phyloP scores from a whole-genome alignment of 371 early-diverging fungal genomes.

The Mucor plumbeus region DNA sequence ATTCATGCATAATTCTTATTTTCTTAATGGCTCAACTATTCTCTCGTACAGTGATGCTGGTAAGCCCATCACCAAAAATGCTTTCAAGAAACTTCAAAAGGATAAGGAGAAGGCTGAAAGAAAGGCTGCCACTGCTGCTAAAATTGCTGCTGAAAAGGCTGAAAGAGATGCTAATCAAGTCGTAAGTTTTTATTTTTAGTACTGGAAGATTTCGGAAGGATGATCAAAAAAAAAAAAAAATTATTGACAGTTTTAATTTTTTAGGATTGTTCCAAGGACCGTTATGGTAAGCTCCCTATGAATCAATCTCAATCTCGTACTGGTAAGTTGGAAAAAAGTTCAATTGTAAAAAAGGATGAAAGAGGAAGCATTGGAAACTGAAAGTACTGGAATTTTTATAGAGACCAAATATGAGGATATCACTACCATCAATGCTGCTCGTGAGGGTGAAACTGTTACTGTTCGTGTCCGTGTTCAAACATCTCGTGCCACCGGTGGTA shows the following conservation, averaged over 20 bases:
- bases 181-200: conserved; percentile 38
- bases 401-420: conserved; percentile 60
- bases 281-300: conserved; percentile 88
- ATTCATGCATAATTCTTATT: background rate
- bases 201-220: background rate
- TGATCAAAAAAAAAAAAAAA: background rate
- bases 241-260: background rate
- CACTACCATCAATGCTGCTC: conserved; percentile 60
- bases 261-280: conserved; percentile 43
- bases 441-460: conserved; percentile 78
- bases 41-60: conserved; percentile 71
- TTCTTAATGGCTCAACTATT: no score
- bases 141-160: conserved; percentile 86
- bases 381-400: conserved; percentile 7
- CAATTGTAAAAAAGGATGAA: background rate
- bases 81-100: conserved; percentile 92
- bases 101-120: conserved; percentile 87
- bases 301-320: conserved; percentile 85
- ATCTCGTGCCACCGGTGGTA: conserved; percentile 85
- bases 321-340: conserved; percentile 36
- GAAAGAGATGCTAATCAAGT: conserved; percentile 75
- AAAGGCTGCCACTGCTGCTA: conserved; percentile 80
- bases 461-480: conserved; percentile 92
- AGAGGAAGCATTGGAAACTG: background rate
- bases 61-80: conserved; percentile 90